Evolutionary conservation across 139 green algal genomes (phyloP), one percentile per base, ranked within the genome.

Genomic region (Zygnema circumcarinatum): DNA sequence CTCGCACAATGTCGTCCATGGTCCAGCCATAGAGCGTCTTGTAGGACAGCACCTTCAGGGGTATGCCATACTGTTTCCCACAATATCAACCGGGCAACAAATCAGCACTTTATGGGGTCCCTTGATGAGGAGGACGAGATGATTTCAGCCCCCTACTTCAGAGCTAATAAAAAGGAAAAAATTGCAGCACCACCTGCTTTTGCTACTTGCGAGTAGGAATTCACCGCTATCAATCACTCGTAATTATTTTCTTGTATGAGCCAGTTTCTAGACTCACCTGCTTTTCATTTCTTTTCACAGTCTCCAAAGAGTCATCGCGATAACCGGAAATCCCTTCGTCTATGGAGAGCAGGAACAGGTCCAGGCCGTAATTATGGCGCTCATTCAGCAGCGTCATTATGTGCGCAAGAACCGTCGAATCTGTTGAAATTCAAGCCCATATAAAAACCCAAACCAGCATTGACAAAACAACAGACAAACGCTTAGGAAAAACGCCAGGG

Each of bases 291-390:
- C 95, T 85, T 76, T 97, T 96, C 3, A 99, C 97, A 0, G 96
- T 98, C 67, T 98, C 97, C 38, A 99, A 87, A 0, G 93, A 97
- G 90, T 99, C 97, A 79, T 99, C 97, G 0, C 97, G 87, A 88
- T 99, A 99, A 0, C 96, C 96, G 0, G 87, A 88, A 82, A 99
- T 99, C 72, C 97, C 97, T 88, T 99, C 97, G 87, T 99, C 97
- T 7, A 99, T 95, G 33, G 96, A 99, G 2, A 99, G 94, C 81
- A 99, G 92, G 47, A 99, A 96, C 1, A 99, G 92, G 68, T 99
- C 94, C 33, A 99, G 87, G 7, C 97, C 97, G 84, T 98, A 98
- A 42, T 93, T 95, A 87, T 99, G 93, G 0, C 96, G 93, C 20
- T 87, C 40, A 90, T 99, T 99, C 0, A 99, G 93, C 11, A 93